These are phyloP conservation scores for Galerina sulciceps DNA, from an alignment of 768 basidiomycete genomes.

Conservation along the genomic window DNA sequence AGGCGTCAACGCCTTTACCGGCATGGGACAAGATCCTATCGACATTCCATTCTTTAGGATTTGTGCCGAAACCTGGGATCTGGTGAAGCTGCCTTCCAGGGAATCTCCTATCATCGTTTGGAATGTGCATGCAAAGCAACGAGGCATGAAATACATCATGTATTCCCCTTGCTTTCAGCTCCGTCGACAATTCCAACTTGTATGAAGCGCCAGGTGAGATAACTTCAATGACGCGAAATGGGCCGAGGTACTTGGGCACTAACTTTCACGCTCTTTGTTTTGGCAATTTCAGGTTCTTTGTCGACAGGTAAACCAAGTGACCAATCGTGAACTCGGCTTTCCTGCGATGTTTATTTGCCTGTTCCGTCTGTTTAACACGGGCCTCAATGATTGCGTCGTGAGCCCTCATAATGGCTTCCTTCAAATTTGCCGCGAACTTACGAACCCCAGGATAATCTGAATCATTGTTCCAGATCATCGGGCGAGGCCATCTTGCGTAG, in stretches of 20 bases:
- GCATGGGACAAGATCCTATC: constrained; percentile 27
- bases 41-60: constrained; percentile 29
- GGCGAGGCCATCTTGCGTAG: constrained; percentile 19
- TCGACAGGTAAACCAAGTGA: constrained; percentile 25
- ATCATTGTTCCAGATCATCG: constrained; percentile 22
- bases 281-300: constrained; percentile 21
- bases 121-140: constrained; percentile 28
- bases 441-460: constrained; percentile 24
- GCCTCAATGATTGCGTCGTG: constrained; percentile 37
- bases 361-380: constrained; percentile 29
- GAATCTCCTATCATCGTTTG: constrained; percentile 41
- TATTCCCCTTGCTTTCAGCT: constrained; percentile 23
- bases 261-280: constrained; percentile 27
- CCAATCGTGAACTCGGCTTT: constrained; percentile 14
- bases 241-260: constrained; percentile 27
- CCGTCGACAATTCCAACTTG: constrained; percentile 8
- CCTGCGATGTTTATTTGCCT: constrained; percentile 29
- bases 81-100: constrained; percentile 30
- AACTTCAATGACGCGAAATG: constrained; percentile 16
- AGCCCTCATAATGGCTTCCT: constrained; percentile 30
- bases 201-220: constrained; percentile 20
- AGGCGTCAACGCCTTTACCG: constrained; percentile 16
- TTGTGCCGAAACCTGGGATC: constrained; percentile 17
- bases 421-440: constrained; percentile 19
- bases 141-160: constrained; percentile 33